Percentiles rank a stretch among this genome's conserved stretches.
Evolutionary conservation across 352 stramenopile species (phyloP).

Genomic region (Pelagophyceae sp.): DNA sequence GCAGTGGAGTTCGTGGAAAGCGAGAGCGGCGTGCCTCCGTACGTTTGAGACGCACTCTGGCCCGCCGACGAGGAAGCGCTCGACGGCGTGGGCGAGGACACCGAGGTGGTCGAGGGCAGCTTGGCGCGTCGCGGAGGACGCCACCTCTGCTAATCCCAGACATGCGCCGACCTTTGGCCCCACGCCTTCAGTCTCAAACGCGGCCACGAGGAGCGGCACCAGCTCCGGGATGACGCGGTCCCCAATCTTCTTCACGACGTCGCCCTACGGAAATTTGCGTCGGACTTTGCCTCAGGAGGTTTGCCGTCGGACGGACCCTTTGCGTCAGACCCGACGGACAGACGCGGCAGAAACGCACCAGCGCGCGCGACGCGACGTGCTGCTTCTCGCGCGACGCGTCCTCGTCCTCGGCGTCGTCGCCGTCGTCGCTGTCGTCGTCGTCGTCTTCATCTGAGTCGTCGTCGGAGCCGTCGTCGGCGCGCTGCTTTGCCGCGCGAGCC

Average conservation of each 20-base stretch:
- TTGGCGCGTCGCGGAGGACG: constrained; percentile 88
- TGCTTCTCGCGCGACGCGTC: neutral
- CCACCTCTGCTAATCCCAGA: constrained; percentile 94
- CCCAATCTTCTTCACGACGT: constrained; percentile 97
- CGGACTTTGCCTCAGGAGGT: too few species aligned
- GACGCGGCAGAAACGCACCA: too few species aligned
- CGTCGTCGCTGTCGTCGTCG: neutral
- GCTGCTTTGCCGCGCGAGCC: neutral
- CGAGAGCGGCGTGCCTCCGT: constrained; percentile 79
- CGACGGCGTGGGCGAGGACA: constrained; percentile 89
- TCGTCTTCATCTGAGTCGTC: constrained; percentile 23
- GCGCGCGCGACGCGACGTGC: constrained; percentile 69
- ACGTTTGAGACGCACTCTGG: constrained; percentile 47
- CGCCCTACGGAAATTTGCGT: too few species aligned
- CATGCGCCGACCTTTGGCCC: constrained; percentile 81
- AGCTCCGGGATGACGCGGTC: constrained; percentile 96
- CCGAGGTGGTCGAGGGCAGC: constrained; percentile 90
- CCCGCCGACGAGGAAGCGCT: constrained; percentile 92
- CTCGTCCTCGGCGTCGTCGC: constrained; percentile 65
- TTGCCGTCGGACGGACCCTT: too few species aligned
- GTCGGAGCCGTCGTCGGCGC: constrained; percentile 43
- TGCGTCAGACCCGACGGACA: too few species aligned
- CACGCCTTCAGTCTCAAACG: constrained; percentile 64
- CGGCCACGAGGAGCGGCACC: constrained; percentile 90
- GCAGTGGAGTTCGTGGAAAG: constrained; percentile 92